Percentiles rank a stretch among this genome's conserved stretches.
phyloP scores from a whole-genome alignment of 2,329 filamentous ascomycete genomes.

The Ophiostoma angusticollis region DNA sequence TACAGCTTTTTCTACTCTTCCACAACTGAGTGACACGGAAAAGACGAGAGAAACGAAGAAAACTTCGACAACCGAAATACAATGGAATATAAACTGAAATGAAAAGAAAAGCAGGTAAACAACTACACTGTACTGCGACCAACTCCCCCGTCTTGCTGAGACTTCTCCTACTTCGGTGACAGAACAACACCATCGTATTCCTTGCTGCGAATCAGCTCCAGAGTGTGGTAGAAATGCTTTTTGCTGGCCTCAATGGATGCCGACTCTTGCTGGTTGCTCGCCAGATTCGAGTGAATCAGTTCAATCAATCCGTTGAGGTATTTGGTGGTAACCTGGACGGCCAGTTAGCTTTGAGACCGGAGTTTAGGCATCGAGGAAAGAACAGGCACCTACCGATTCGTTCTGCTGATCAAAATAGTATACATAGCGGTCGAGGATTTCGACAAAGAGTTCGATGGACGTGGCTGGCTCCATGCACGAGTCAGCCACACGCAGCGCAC shows the following conservation, averaged over 20 bases:
- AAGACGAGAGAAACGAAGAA: background rate
- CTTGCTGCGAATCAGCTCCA: conserved; percentile 83
- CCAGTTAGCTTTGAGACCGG: background rate
- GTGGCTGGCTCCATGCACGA: conserved; percentile 98
- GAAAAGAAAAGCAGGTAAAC: background rate
- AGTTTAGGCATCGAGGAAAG: background rate
- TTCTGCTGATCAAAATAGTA: conserved; percentile 99
- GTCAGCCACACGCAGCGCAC: conserved; percentile 88
- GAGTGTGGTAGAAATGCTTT: conserved; percentile 85
- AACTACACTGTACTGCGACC: background rate
- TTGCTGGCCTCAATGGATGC: conserved; percentile 76
- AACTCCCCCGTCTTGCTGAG: background rate
- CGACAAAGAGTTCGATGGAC: conserved; percentile 94
- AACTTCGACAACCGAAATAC: background rate
- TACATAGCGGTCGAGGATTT: conserved; percentile 95
- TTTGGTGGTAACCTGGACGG: conserved; percentile 66
- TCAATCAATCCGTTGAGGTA: conserved; percentile 97
- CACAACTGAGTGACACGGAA: background rate
- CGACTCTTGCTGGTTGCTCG: conserved; percentile 70
- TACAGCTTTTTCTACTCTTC: conserved; percentile 8
- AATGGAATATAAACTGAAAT: background rate
- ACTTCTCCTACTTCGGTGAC: conserved; percentile 35
- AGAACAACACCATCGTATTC: conserved; percentile 89
- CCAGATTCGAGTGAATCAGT: conserved; percentile 91
- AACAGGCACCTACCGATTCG: conserved; percentile 55